Evolutionary conservation across 164 flowering plant genomes (phyloP).

Genomic region (Stephania cephalantha): DNA sequence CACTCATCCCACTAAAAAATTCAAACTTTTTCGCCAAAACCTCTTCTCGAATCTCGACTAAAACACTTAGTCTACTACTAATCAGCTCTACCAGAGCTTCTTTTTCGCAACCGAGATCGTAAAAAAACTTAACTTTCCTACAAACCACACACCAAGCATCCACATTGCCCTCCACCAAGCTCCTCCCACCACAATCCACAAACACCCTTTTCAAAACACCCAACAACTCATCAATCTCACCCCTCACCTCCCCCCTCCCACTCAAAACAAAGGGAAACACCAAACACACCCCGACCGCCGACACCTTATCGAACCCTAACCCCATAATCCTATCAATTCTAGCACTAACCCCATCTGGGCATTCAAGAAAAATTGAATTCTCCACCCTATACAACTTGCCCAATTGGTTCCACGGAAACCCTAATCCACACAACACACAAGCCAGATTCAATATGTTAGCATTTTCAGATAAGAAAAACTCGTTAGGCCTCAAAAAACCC

Average conservation of each 20-base stretch:
- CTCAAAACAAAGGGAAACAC: constrained; percentile 52
- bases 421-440: constrained; percentile 33
- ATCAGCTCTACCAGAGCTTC: constrained; percentile 42
- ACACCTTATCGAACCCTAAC: constrained; percentile 37
- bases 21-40: constrained; percentile 41
- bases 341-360: constrained; percentile 18
- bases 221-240: constrained; percentile 32
- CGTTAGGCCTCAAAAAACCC: constrained; percentile 28
- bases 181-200: constrained; percentile 33
- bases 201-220: constrained; percentile 47
- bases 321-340: constrained; percentile 27
- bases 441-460: constrained; percentile 28
- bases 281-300: constrained; percentile 48
- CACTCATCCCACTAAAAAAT: constrained; percentile 42
- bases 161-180: constrained; percentile 37
- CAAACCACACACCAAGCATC: constrained; percentile 52
- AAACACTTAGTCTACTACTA: constrained; percentile 30
- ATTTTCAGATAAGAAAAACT: constrained; percentile 45
- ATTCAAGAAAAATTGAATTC: constrained; percentile 32
- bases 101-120: constrained; percentile 49
- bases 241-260: constrained; percentile 18
- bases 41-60: constrained; percentile 42
- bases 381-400: constrained; percentile 48
- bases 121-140: constrained; percentile 52
- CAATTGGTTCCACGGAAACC: constrained; percentile 67